A percentile compares a stretch with the other conserved stretches of the same genome.
These are phyloP conservation scores for Phylloporus sp. DNA, from an alignment of 768 basidiomycete species.

Conservation along the genomic window DNA sequence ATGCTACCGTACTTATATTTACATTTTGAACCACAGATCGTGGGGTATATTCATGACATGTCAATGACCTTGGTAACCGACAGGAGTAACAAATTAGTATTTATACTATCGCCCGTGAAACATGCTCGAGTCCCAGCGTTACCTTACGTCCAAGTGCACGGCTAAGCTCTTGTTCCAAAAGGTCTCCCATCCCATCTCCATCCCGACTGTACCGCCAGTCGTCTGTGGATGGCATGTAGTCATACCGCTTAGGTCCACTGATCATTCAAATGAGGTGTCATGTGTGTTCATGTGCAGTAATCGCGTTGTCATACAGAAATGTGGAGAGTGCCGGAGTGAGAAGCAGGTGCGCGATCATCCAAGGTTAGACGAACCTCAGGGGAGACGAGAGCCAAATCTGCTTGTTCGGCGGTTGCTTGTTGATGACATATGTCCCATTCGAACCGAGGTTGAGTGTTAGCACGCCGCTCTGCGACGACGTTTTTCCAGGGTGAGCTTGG, in stretches of 20 bases:
- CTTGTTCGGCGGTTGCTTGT: constrained; percentile 96
- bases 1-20: background rate
- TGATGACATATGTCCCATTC: constrained; percentile 89
- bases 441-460: constrained; percentile 74
- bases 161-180: constrained; percentile 71
- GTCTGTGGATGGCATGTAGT: constrained; percentile 54
- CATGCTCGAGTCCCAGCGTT: constrained; percentile 26
- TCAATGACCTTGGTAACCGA: background rate
- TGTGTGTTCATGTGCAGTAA: constrained; percentile 4
- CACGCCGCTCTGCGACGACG: constrained; percentile 71
- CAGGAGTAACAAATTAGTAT: background rate
- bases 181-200: constrained; percentile 49
- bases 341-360: background rate
- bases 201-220: constrained; percentile 81
- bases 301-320: background rate
- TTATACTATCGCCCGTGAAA: constrained; percentile 22
- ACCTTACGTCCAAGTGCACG: constrained; percentile 35
- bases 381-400: constrained; percentile 97
- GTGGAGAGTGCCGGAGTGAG: constrained; percentile 5
- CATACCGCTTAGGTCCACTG: constrained; percentile 92
- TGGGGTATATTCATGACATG: constrained; percentile 4
- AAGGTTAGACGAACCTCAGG: constrained; percentile 51
- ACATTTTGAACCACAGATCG: constrained; percentile 9
- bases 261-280: background rate
- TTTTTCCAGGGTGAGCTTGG: background rate